These are phyloP conservation scores for Daldinia loculata DNA, from an alignment of 495 filamentous ascomycete species.

Conservation along the genomic window DNA sequence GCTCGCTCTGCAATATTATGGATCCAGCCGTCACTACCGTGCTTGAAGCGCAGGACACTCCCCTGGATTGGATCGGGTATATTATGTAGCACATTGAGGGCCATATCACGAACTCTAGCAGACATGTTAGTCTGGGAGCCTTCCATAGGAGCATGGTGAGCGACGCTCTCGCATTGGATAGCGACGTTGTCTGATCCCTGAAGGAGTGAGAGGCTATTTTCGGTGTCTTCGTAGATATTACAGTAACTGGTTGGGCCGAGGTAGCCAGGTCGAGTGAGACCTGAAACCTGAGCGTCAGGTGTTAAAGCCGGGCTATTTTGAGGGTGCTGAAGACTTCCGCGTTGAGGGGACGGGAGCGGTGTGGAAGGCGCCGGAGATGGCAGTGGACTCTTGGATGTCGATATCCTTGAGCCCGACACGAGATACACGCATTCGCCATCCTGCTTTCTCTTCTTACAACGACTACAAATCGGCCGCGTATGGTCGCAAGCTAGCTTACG, in stretches of 20 bases:
- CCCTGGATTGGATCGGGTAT: slow-evolving; percentile 50
- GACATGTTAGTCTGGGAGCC: slow-evolving; percentile 12
- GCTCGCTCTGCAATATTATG: slow-evolving; percentile 22
- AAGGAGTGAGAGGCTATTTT: slow-evolving; percentile 43
- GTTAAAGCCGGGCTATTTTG: slow-evolving; percentile 15
- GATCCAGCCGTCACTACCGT: slow-evolving; percentile 37
- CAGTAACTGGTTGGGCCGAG: slow-evolving; percentile 62
- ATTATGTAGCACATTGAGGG: slow-evolving; percentile 54
- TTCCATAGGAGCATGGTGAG: slow-evolving; percentile 11
- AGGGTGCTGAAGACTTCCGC: background rate
- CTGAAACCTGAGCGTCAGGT: slow-evolving; percentile 50
- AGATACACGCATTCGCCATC: slow-evolving; percentile 41
- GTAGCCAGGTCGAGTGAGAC: slow-evolving; percentile 54
- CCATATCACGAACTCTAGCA: slow-evolving; percentile 45
- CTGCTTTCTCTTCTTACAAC: slow-evolving; percentile 44
- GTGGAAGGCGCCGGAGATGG: slow-evolving; percentile 21
- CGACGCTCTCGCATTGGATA: slow-evolving; percentile 45
- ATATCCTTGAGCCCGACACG: slow-evolving; percentile 13
- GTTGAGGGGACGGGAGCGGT: background rate
- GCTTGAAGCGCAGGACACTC: slow-evolving; percentile 43
- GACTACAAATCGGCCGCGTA: slow-evolving; percentile 39
- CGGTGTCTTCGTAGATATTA: slow-evolving; percentile 55
- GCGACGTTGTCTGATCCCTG: slow-evolving; percentile 26
- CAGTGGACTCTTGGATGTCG: slow-evolving; percentile 21
- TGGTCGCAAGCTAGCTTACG: slow-evolving; percentile 50